Base-by-base conservation (phyloP, 192 early-diverging fungal genomes). In the Gaertneriomyces semiglobifer region DNA sequence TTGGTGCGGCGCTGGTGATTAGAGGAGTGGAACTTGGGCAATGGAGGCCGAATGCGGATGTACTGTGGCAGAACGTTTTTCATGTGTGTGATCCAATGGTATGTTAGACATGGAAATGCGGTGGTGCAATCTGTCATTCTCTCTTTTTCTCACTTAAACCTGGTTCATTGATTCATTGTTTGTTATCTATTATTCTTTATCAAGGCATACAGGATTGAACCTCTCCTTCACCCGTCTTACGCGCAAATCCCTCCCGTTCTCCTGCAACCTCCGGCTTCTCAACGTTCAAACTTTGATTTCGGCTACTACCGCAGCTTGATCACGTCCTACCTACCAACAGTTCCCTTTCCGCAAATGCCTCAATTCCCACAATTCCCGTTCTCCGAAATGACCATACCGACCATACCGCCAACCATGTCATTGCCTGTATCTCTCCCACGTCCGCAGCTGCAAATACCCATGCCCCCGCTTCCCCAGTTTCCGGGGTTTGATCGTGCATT, bases 1-100 rank as follows among this genome's bases (percentile, higher is more conserved):
- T 83, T 5, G 53, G 53, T 12, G 78, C 81, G 9, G 78, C 78
- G 16, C 25, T 83, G 45, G 68, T 80, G 41, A 77, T 77, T 75
- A 54, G 81, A 9, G 81, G 81, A 0, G 76, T 78, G 58, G 39
- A 42, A 7, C 43, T 62, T n/a, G 6, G 61, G 16, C 40, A 44
- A 0, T 82, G 79, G 58, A 11, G 48, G 40, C 67, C 76, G 40
- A 74, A 74, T 5, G 11, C 45, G 11, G 64, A 54, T 19, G 74
- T 70, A n/a, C 9, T 63, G n/a, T 76, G 72, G 53, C 74, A 72
- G 47, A 83, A 83, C 70, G 41, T 83, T 9, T 83, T 83, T 58
- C 65, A 78, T 48, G 58, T 83, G 10, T 80, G 76, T 60, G 81
- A 83, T 57, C 81, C 81, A 5, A 20, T 82, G 50, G 73, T 77